Conservation (phyloP, 2,329 filamentous ascomycete species). For the Fusarium nurragi region DNA sequence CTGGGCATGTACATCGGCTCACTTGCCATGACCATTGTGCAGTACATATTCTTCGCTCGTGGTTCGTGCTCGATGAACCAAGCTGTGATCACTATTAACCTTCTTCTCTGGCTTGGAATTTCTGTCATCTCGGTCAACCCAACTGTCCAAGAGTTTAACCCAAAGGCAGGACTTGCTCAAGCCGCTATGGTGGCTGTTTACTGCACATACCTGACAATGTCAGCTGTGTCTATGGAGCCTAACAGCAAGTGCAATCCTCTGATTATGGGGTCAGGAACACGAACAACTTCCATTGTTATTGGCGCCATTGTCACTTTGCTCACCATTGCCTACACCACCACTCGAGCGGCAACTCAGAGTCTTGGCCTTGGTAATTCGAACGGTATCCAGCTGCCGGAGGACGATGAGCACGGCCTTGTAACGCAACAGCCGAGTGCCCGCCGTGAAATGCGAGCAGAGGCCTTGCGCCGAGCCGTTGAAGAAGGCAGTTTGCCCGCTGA, state of each 20-base stretch:
- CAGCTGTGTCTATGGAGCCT: constrained; percentile 97
- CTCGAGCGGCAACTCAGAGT: constrained; percentile 91
- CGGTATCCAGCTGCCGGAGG: constrained; percentile 68
- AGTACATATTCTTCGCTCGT: constrained; percentile 95
- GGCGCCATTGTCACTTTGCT: constrained; percentile 96
- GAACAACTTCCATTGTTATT: constrained; percentile 89
- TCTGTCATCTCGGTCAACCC: constrained; percentile 91
- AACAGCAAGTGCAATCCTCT: constrained; percentile 96
- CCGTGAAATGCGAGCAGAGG: constrained; percentile 92
- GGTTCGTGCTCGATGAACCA: constrained; percentile 94
- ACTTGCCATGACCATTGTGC: constrained; percentile 91
- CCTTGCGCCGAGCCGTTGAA: constrained; percentile 89
- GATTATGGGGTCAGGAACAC: constrained; percentile 82
- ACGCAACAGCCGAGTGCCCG: constrained; percentile 83
- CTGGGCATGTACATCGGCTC: constrained; percentile 92
- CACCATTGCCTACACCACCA: constrained; percentile 97
- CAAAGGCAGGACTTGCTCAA: constrained; percentile 94
- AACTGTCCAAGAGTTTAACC: constrained; percentile 87
- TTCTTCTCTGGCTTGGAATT: constrained; percentile 82
- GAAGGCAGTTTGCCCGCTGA: constrained; percentile 92
- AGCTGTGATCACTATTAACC: constrained; percentile 91
- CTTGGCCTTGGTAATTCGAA: constrained; percentile 69
- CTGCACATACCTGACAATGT: constrained; percentile 98
- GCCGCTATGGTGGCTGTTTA: constrained; percentile 97
- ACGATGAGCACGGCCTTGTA: constrained; percentile 88